Percentiles rank a stretch among this genome's conserved stretches.
Evolutionary conservation across 805 yeast genomes (phyloP).

Genomic region (Saturnispora zaruensis): DNA sequence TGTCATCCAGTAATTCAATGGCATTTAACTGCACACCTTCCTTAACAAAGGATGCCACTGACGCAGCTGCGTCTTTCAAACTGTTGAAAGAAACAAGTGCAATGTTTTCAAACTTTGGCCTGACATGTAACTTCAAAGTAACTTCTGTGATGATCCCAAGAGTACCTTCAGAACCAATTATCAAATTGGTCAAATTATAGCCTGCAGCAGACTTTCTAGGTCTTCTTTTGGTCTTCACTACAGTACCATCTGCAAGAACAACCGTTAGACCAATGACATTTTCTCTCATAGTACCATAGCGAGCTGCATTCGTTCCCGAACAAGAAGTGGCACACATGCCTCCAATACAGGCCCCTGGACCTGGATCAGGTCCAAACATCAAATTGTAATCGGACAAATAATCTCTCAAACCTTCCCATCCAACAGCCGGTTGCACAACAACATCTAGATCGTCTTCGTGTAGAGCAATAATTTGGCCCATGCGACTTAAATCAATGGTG

Average conservation of each 20-base stretch:
- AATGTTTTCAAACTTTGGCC: constrained; percentile 53
- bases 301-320: constrained; percentile 71
- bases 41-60: constrained; percentile 59
- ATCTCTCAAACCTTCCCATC: constrained; percentile 64
- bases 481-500: constrained; percentile 49
- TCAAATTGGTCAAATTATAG: constrained; percentile 64
- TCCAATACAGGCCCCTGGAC: constrained; percentile 74
- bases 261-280: constrained; percentile 61
- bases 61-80: constrained; percentile 56
- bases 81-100: constrained; percentile 63
- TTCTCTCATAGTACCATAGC: constrained; percentile 77
- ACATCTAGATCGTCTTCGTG: constrained; percentile 63
- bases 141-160: constrained; percentile 64
- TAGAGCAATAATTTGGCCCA: constrained; percentile 50
- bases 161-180: constrained; percentile 82
- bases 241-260: constrained; percentile 73
- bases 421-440: constrained; percentile 69
- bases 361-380: constrained; percentile 69
- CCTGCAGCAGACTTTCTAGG: constrained; percentile 79
- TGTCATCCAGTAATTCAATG: constrained; percentile 65
- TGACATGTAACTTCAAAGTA: constrained; percentile 55
- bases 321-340: constrained; percentile 75
- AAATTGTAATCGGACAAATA: constrained; percentile 40
- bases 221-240: constrained; percentile 63
- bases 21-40: constrained; percentile 71